These are phyloP conservation scores for Podospora sp. DNA, from an alignment of 495 filamentous ascomycete genomes.

Conservation along the genomic window DNA sequence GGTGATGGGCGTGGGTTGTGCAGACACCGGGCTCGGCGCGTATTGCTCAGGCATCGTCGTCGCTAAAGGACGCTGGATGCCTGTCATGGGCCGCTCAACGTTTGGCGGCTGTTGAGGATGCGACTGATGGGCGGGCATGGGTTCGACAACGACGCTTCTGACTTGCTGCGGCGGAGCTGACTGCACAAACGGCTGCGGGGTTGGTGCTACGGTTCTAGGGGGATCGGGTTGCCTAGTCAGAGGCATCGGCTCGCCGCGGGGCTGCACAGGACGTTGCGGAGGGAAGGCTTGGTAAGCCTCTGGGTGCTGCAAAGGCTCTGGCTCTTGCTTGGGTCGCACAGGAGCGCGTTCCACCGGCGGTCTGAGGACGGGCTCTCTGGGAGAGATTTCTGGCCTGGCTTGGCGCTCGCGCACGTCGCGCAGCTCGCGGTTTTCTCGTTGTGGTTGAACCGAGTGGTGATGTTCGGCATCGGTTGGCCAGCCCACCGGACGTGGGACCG, in stretches of 20 bases:
- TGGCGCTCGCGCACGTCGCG: conserved; percentile 36
- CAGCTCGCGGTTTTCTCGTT: conserved; percentile 25
- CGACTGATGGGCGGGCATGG: conserved; percentile 30
- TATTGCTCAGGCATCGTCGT: conserved; percentile 44
- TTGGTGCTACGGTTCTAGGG: conserved; percentile 40
- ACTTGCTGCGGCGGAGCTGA: conserved; percentile 37
- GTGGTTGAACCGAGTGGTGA: conserved; percentile 27
- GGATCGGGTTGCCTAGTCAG: conserved; percentile 48
- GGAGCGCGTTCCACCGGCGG: conserved; percentile 33
- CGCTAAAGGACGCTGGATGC: conserved; percentile 37
- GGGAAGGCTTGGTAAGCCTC: conserved; percentile 36
- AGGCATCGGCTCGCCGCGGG: conserved; percentile 42
- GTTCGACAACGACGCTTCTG: conserved; percentile 38
- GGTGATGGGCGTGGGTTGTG: conserved; percentile 37
- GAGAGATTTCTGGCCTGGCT: conserved; percentile 28
- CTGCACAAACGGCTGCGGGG: conserved; percentile 35
- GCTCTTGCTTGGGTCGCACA: conserved; percentile 50
- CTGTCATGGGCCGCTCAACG: conserved; percentile 34
- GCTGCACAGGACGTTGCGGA: conserved; percentile 34
- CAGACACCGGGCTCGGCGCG: conserved; percentile 30
- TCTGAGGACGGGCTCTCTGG: conserved; percentile 34
- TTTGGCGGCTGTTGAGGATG: conserved; percentile 26
- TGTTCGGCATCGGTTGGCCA: conserved; percentile 29
- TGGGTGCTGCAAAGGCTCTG: conserved; percentile 36
- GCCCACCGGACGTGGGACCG: conserved; percentile 27